Base-by-base conservation (phyloP, 208 protist species). In the Plasmodiophora brassicae region DNA sequence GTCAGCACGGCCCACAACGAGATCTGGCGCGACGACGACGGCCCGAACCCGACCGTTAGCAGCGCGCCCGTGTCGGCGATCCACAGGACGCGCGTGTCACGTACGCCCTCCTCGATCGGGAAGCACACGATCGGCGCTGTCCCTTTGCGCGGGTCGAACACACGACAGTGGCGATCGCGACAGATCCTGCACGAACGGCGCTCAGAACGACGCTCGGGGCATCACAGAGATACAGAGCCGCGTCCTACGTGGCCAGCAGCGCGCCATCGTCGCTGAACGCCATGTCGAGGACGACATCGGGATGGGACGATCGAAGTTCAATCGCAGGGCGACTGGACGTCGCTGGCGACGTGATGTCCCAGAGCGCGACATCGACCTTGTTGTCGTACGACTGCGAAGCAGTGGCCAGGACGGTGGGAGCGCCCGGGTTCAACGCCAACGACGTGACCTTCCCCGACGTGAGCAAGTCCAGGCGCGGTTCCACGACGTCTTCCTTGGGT, bases 241-340 rank as follows among this genome's bases (percentile, higher is more conserved):
- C n/a, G n/a, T n/a, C n/a, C n/a, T n/a, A n/a, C n/a, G 65, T 78
- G 14, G 65, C 65, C 5, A 78, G 14, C 10, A 78, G n/a, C 20
- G 10, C 14, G n/a, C 65, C 65, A 32, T 78, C 65, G n/a, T 32
- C 5, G 65, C n/a, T 78, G n/a, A 78, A 78, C 14, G 65, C 32
- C 41, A 78, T 44, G 5, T 8, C n/a, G 5, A 32, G 20, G n/a
- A 78, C 41, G 10, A 5, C 32, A 5, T 78, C 65, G 5, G 5
- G 65, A 32, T 78, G 65, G n/a, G n/a, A 78, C 5, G 41, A 78
- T 78, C 65, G n/a, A 78, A n/a, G n/a, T n/a, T n/a, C n/a, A n/a
- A n/a, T n/a, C n/a, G n/a, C n/a, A n/a, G n/a, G n/a, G n/a, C n/a
- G n/a, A n/a, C n/a, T n/a, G n/a, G n/a, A n/a, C n/a, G n/a, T n/a